phyloP scores from a whole-genome alignment of 2,329 filamentous ascomycete genomes.

The Coccinonectria pachysandricola region DNA sequence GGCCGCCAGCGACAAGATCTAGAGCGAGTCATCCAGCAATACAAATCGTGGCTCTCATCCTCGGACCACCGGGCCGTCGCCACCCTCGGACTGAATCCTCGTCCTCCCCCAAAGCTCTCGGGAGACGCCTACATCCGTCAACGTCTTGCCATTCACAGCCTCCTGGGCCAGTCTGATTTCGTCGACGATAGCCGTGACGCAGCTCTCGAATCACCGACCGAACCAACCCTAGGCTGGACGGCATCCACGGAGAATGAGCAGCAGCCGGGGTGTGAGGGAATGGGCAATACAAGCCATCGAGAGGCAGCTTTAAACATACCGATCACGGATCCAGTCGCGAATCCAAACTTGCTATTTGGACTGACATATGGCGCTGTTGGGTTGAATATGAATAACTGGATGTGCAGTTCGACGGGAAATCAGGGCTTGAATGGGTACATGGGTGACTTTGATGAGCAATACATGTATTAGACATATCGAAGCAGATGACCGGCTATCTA shows the following conservation, averaged over 20 bases:
- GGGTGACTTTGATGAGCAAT: constrained; percentile 14
- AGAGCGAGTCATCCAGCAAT: constrained; percentile 1
- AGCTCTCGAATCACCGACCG: constrained; percentile 9
- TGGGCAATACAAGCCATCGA: constrained; percentile 5
- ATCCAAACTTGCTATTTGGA: constrained; percentile 14
- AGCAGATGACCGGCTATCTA: neutral
- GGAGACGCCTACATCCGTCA: constrained; percentile 1
- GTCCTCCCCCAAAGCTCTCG: too few relatives aligned
- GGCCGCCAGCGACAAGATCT: neutral
- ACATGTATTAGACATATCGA: constrained; percentile 14
- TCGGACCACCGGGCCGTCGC: constrained; percentile 2
- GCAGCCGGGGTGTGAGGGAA: constrained; percentile 7
- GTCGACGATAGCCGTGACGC: constrained; percentile 4
- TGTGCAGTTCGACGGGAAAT: constrained; percentile 6
- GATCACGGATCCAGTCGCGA: constrained; percentile 5
- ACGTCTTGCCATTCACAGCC: constrained; percentile 3
- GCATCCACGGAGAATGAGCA: constrained; percentile 14
- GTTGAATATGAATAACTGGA: constrained; percentile 13
- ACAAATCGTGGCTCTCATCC: constrained; percentile 1
- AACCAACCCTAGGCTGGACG: constrained; percentile 11
- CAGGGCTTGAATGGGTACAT: constrained; percentile 10
- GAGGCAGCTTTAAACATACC: constrained; percentile 4
- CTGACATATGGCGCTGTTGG: constrained; percentile 11
- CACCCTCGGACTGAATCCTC: too few relatives aligned
- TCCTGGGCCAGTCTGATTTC: constrained; percentile 3